Percentiles rank a stretch among this genome's conserved stretches.
These are phyloP conservation scores for Fusarium solani-melongenae DNA, from an alignment of 2,329 filamentous ascomycete genomes.

Conservation along the genomic window DNA sequence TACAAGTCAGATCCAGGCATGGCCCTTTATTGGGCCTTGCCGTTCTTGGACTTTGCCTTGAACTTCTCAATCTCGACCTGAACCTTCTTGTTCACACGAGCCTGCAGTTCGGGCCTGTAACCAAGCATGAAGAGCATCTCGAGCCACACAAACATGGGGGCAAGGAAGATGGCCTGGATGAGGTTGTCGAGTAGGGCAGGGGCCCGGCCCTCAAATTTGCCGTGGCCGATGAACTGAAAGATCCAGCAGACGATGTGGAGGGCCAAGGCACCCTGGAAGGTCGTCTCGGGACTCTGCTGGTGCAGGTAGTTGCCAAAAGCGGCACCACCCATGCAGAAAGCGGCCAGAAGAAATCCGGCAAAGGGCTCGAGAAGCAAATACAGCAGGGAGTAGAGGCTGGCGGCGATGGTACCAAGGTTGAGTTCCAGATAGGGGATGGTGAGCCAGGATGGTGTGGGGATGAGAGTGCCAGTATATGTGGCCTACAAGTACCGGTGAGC, in stretches of 20 bases:
- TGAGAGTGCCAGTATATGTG: constrained; percentile 71
- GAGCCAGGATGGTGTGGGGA: constrained; percentile 73
- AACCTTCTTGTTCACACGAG: constrained; percentile 81
- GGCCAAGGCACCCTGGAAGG: constrained; percentile 69
- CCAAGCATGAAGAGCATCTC: constrained; percentile 91
- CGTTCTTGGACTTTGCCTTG: constrained; percentile 65
- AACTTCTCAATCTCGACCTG: constrained; percentile 82
- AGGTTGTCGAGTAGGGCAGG: constrained; percentile 93
- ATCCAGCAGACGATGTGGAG: constrained; percentile 84
- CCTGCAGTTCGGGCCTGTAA: constrained; percentile 88
- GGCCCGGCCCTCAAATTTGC: constrained; percentile 86
- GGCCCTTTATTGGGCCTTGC: constrained; percentile 60
- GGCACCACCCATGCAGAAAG: constrained; percentile 79
- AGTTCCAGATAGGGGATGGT: constrained; percentile 74
- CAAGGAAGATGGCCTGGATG: constrained; percentile 89
- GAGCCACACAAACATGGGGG: constrained; percentile 97
- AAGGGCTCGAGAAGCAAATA: constrained; percentile 96
- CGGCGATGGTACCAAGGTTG: constrained; percentile 73
- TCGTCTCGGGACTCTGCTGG: constrained; percentile 61
- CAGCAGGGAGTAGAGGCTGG: constrained; percentile 77
- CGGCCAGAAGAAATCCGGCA: constrained; percentile 81
- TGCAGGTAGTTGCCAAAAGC: constrained; percentile 82
- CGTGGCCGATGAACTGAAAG: constrained; percentile 91
- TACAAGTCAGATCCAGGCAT: constrained; percentile 1
- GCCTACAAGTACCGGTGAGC: constrained; percentile 54